phyloP scores from a whole-genome alignment of 2,329 filamentous ascomycete genomes.

The Phyllosticta ampelicida region DNA sequence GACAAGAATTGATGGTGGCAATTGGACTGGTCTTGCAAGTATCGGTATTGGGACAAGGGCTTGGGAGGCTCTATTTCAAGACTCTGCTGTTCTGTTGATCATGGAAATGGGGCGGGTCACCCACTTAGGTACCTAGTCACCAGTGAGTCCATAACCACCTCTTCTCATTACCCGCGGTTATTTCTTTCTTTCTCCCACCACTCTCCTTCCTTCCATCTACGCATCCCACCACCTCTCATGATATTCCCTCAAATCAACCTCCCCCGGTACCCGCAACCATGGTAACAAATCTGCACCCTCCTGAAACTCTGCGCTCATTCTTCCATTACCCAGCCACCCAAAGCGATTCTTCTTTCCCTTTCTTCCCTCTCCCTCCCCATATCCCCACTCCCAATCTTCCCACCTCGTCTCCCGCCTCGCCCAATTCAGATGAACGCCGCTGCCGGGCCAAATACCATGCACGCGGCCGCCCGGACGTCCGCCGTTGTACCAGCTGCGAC shows the following conservation, averaged over 20 bases:
- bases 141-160: too few relatives aligned
- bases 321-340: constrained; percentile 57
- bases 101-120: too few relatives aligned
- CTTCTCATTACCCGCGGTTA: too few relatives aligned
- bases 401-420: constrained; percentile 46
- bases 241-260: constrained; percentile 49
- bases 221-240: constrained; percentile 55
- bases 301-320: constrained; percentile 49
- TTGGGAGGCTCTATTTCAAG: too few relatives aligned
- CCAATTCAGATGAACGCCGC: constrained; percentile 50
- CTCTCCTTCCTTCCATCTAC: too few relatives aligned
- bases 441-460: constrained; percentile 60
- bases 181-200: too few relatives aligned
- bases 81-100: too few relatives aligned
- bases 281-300: constrained; percentile 49
- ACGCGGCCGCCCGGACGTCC: constrained; percentile 43
- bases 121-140: too few relatives aligned
- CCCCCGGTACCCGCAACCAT: constrained; percentile 48
- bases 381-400: constrained; percentile 49
- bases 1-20: too few relatives aligned
- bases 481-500: constrained; percentile 64
- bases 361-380: constrained; percentile 13
- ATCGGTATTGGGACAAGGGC: too few relatives aligned
- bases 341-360: constrained; percentile 37
- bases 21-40: too few relatives aligned